Percentiles rank a stretch among this genome's conserved stretches.
Evolutionary conservation across 2,329 filamentous ascomycete species (phyloP).

Genomic region (Ascochyta lentis): DNA sequence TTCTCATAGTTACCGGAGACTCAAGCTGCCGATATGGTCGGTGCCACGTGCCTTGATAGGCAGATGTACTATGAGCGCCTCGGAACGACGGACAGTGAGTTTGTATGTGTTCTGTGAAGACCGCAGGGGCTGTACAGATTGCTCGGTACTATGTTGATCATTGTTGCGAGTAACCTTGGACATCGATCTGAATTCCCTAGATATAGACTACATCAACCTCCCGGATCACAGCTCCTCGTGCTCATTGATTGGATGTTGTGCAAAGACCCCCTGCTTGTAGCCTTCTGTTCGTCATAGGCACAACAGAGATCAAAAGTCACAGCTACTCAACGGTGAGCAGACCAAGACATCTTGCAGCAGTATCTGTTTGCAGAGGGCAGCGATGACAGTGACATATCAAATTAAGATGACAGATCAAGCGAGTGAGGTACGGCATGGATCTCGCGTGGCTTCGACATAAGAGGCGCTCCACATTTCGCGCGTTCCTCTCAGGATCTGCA

Average conservation of each 20-base stretch:
- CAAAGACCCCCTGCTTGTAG: background rate
- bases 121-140: background rate
- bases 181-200: background rate
- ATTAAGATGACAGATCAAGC: background rate
- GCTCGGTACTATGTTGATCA: background rate
- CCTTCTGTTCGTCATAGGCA: background rate
- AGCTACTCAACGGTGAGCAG: background rate
- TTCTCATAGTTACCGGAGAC: conserved; percentile 1
- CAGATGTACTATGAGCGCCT: background rate
- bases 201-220: background rate
- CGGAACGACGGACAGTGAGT: background rate
- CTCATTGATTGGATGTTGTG: background rate
- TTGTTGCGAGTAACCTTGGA: background rate
- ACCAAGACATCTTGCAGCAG: background rate
- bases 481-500: background rate
- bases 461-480: background rate
- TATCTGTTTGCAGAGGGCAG: conserved; percentile 1
- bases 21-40: too few species aligned
- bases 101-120: background rate
- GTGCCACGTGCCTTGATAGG: background rate
- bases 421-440: background rate
- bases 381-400: background rate
- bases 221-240: background rate
- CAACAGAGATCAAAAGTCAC: background rate
- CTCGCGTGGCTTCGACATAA: background rate